A percentile compares a stretch with the other conserved stretches of the same genome.
Evolutionary conservation across 2,329 filamentous ascomycete genomes (phyloP).

Genomic region (Teratosphaeria pseudoeucalypti): DNA sequence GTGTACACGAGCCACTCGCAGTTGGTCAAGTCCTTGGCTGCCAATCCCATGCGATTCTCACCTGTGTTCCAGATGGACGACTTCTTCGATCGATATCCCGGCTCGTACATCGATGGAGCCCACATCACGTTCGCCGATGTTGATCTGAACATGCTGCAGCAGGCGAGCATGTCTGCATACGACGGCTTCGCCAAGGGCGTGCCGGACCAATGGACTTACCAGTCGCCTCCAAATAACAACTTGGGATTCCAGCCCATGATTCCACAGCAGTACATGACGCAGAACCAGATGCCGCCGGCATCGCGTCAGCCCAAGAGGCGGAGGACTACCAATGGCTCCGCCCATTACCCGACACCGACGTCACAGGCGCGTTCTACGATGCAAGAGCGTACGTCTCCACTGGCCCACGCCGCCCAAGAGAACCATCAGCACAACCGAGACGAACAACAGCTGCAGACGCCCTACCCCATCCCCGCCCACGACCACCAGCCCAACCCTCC

Average conservation of each 20-base stretch:
- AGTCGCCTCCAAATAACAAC: neutral
- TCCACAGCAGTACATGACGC: constrained; percentile 11
- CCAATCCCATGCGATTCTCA: constrained; percentile 60
- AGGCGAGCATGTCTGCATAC: constrained; percentile 1
- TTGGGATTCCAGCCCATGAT: constrained; percentile 3
- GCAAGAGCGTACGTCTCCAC: neutral
- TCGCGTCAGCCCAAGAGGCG: constrained; percentile 10
- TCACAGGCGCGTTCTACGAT: neutral
- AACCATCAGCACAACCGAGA: neutral
- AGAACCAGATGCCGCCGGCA: constrained; percentile 8
- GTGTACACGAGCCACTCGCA: constrained; percentile 72
- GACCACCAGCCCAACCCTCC: constrained; percentile 1
- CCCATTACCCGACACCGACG: constrained; percentile 14
- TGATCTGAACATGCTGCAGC: constrained; percentile 35
- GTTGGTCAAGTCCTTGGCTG: constrained; percentile 61
- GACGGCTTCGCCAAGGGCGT: constrained; percentile 37
- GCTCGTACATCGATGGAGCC: constrained; percentile 60
- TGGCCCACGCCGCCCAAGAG: neutral
- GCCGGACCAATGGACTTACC: constrained; percentile 4
- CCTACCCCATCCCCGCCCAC: neutral
- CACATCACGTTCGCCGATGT: constrained; percentile 64
- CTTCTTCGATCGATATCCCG: constrained; percentile 75
- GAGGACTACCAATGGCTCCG: constrained; percentile 11
- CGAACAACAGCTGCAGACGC: neutral
- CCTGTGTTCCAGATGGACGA: constrained; percentile 77